phyloP scores from a whole-genome alignment of 2,329 filamentous ascomycete species.

The Penicillium sp. region DNA sequence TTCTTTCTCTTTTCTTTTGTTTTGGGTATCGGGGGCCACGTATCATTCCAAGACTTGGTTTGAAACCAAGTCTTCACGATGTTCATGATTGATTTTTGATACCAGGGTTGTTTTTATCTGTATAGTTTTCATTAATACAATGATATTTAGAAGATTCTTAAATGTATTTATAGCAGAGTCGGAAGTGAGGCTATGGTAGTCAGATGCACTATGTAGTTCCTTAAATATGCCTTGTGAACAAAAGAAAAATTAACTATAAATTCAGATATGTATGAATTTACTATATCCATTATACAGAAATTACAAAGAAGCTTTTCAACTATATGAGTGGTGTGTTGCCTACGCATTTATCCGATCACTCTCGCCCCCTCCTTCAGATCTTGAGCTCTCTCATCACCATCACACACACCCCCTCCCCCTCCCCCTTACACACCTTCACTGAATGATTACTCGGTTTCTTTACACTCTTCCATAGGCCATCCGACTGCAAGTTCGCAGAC shows the following conservation, averaged over 20 bases:
- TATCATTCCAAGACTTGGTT: conserved; percentile 9
- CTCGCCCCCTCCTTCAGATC: conserved; percentile 18
- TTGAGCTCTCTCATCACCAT: conserved; percentile 12
- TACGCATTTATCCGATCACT: conserved; percentile 12
- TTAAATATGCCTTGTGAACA: neutral
- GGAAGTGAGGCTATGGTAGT: neutral
- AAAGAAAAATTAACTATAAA: neutral
- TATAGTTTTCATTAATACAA: conserved; percentile 2
- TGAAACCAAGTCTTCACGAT: conserved; percentile 21
- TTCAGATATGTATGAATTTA: neutral
- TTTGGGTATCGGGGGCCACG: neutral
- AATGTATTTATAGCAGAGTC: neutral
- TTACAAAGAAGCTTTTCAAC: conserved; percentile 1
- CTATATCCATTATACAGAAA: too few species aligned
- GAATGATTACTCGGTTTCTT: conserved; percentile 24
- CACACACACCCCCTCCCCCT: too few species aligned
- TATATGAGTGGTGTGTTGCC: conserved; percentile 1
- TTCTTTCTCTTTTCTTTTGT: neutral
- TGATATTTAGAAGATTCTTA: neutral
- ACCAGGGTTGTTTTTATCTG: neutral
- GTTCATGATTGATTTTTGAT: conserved; percentile 16
- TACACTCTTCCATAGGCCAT: conserved; percentile 16
- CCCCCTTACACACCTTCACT: conserved; percentile 4
- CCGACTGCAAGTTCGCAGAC: conserved; percentile 26
- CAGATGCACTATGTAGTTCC: neutral